Percentiles rank a stretch among this genome's conserved stretches.
Evolutionary conservation across 176 grass and related monocot species (phyloP).

Genomic region (Puya raimondii): DNA sequence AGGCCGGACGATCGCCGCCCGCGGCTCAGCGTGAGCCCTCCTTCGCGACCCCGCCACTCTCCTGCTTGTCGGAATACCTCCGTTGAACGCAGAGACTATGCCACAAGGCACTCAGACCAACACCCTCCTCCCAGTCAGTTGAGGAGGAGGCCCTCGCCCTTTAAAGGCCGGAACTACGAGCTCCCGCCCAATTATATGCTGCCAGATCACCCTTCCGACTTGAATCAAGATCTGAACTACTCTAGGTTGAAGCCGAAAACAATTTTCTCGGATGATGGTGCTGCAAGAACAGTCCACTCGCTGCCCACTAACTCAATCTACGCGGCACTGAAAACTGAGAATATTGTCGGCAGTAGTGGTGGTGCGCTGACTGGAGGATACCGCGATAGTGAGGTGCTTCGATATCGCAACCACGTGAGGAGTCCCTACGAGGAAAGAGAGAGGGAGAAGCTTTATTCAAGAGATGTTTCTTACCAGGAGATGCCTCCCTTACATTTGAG

Average conservation of each 20-base stretch:
- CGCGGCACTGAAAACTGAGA: conserved; percentile 6
- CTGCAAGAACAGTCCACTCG: conserved; percentile 15
- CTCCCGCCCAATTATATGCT: conserved; percentile 31
- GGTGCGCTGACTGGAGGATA: not conserved
- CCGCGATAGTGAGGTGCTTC: conserved; percentile 15
- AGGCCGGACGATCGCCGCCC: not conserved
- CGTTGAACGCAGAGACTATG: not conserved
- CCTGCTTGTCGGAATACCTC: not conserved
- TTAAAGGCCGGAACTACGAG: conserved; percentile 1
- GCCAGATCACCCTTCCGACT: conserved; percentile 21
- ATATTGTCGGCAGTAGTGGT: conserved; percentile 5
- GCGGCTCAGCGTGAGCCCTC: not conserved
- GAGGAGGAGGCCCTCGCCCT: not conserved
- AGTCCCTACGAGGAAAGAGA: conserved; percentile 25
- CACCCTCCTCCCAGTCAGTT: not conserved
- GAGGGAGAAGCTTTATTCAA: conserved; percentile 32
- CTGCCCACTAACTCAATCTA: conserved; percentile 9
- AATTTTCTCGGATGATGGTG: conserved; percentile 17
- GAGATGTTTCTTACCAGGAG: conserved; percentile 22
- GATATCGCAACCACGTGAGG: conserved; percentile 11
- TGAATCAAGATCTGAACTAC: not conserved
- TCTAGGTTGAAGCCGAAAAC: conserved; percentile 21
- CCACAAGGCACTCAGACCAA: not conserved
- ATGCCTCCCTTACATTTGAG: conserved; percentile 23
- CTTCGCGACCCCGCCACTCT: not conserved